phyloP scores from a whole-genome alignment of 1,139 yeast genomes.

The Yamadazyma sp. region DNA sequence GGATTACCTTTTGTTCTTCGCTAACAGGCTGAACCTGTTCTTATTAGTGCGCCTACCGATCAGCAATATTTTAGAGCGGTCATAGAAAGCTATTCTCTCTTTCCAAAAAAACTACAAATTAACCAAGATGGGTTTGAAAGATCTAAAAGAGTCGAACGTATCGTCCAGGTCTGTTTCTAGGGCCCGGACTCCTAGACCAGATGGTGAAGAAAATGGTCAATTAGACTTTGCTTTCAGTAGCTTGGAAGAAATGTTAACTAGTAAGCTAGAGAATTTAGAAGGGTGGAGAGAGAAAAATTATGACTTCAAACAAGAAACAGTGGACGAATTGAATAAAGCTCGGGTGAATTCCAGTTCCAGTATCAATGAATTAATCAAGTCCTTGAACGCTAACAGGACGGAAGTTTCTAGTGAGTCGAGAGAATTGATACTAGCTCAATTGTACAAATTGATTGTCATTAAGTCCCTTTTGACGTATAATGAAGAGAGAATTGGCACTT shows the following conservation, averaged over 20 bases:
- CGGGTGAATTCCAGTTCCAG: conserved; percentile 41
- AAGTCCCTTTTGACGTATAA: conserved; percentile 42
- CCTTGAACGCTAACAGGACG: conserved; percentile 41
- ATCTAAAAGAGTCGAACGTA: conserved; percentile 18
- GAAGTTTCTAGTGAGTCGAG: conserved; percentile 51
- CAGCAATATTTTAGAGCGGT: conserved; percentile 1
- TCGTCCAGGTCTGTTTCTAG: conserved; percentile 40
- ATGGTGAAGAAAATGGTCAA: conserved; percentile 45
- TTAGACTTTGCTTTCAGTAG: conserved; percentile 40
- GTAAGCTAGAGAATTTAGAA: conserved; percentile 37
- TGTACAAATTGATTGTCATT: conserved; percentile 47
- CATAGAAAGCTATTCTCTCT: not conserved
- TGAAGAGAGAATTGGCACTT: conserved; percentile 35
- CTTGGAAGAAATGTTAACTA: conserved; percentile 41
- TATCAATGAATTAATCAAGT: conserved; percentile 39
- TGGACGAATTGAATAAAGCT: conserved; percentile 30
- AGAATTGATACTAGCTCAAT: conserved; percentile 51
- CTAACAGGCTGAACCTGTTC: not conserved
- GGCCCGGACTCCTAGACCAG: conserved; percentile 45
- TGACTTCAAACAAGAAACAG: conserved; percentile 34
- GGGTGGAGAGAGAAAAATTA: conserved; percentile 17
- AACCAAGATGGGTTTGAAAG: conserved; percentile 1
- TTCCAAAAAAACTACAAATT: not conserved
- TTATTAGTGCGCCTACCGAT: conserved; percentile 1
- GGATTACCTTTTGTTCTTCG: not conserved